Base-by-base conservation (phyloP, 305 asterid species). In the Fraxinus velutina region DNA sequence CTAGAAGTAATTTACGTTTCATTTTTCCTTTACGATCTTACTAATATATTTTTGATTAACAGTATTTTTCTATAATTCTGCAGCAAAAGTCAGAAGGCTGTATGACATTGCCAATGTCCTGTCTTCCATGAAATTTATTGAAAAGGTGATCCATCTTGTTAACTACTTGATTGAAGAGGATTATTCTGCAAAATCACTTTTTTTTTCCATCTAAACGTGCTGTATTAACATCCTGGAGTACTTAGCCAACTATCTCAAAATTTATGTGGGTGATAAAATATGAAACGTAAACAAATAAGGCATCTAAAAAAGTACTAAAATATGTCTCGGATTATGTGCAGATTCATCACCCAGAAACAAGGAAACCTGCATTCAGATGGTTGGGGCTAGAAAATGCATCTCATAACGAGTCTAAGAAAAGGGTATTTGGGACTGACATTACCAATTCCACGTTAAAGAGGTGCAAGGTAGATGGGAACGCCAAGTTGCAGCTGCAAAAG, bases 321-420 rank as follows among this genome's bases (percentile, higher is more conserved):
- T 6, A 19, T 44, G 39, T 80, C 36, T 71, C 72, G 78, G 68
- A 84, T 81, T 62, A 77, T 81, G 21, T 83, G 88, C 89, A 96
- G 99, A 91, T 92, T 17, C 97, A 91, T 88, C 98, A 93, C 84
- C 98, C 98, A 0, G 97, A 92, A 37, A 92, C 98, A 71, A 91
- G 99, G 83, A 96, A 96, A 78, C 98, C 98, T 17, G 97, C 98
- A 82, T 96, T 94, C 84, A 92, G 94, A 84, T 96, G 99, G 99
- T 84, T 93, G 87, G 97, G 99, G 79, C 44, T 87, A 37, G 97
- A 88, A 68, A 90, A 84, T 75, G 84, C 80, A 76, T 75, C 74
- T 79, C 84, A 78, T 57, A 87, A 84, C 32, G 93, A 87, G 27
- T 88, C 94, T 9, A 93, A 82, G 87, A 96, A 91, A 88, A 90